phyloP scores from a whole-genome alignment of 257 asterid genomes.

The Penstemon eatonii region DNA sequence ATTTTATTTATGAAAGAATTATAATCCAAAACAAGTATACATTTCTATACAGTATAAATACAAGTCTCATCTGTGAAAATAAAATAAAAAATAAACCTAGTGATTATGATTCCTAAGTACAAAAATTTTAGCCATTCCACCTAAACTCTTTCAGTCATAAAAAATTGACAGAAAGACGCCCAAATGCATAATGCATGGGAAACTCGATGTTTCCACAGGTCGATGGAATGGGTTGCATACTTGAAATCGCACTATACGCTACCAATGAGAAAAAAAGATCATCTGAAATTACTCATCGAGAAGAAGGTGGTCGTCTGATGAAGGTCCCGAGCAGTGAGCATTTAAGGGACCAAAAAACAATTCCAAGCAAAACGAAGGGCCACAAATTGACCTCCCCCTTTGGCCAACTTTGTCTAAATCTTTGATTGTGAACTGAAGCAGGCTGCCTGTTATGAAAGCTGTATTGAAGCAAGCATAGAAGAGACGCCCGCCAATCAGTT shows the following conservation, averaged over 20 bases:
- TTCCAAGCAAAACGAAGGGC: constrained; percentile 76
- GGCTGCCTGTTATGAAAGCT: constrained; percentile 63
- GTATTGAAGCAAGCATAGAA: constrained; percentile 83
- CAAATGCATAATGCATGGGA: too few relatives aligned
- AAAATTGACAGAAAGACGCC: constrained; percentile 21
- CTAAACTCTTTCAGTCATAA: constrained; percentile 4
- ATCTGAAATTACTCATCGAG: constrained; percentile 18
- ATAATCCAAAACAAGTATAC: too few relatives aligned
- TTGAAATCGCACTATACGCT: background rate
- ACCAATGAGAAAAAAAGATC: background rate
- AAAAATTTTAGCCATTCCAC: constrained; percentile 24
- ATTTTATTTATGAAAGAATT: too few relatives aligned
- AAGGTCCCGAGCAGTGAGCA: constrained; percentile 36
- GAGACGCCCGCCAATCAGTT: constrained; percentile 69
- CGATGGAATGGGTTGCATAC: background rate
- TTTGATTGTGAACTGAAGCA: constrained; percentile 53
- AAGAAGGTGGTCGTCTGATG: constrained; percentile 26
- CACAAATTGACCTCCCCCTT: constrained; percentile 60
- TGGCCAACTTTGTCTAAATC: constrained; percentile 78
- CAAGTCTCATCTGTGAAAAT: background rate
- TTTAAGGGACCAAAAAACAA: constrained; percentile 67
- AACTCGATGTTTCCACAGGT: too few relatives aligned
- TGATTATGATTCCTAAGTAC: constrained; percentile 22
- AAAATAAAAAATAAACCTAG: background rate
- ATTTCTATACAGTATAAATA: too few relatives aligned